phyloP scores from a whole-genome alignment of 1,139 yeast genomes.

The Candida anutae region DNA sequence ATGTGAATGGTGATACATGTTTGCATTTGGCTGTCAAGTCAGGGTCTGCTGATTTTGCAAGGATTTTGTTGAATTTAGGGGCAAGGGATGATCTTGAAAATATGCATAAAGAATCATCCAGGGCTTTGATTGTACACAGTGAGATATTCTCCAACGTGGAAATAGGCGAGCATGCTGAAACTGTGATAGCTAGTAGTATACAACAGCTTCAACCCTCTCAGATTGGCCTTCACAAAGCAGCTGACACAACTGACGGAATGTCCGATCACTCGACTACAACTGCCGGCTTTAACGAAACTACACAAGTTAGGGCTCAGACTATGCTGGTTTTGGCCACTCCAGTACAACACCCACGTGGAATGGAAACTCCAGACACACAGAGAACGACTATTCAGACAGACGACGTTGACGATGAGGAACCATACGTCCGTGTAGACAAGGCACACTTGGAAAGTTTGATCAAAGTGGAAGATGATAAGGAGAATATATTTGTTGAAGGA shows the following conservation, averaged over 20 bases:
- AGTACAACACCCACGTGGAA: slow-evolving; percentile 18
- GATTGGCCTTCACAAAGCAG: no score
- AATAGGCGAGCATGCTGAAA: background rate
- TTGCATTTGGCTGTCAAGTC: slow-evolving; percentile 53
- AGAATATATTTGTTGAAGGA: slow-evolving; percentile 32
- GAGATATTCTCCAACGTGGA: background rate
- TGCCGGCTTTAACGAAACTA: background rate
- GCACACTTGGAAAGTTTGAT: slow-evolving; percentile 25
- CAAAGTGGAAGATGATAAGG: slow-evolving; percentile 33
- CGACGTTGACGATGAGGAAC: slow-evolving; percentile 22
- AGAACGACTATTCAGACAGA: slow-evolving; percentile 39
- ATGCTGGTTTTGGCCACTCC: slow-evolving; percentile 29
- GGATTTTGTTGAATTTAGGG: slow-evolving; percentile 33
- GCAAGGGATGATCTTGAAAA: slow-evolving; percentile 42
- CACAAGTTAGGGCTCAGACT: slow-evolving; percentile 1
- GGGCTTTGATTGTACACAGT: slow-evolving; percentile 14
- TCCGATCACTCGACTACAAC: slow-evolving; percentile 1
- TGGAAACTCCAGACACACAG: slow-evolving; percentile 43
- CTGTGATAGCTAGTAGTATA: background rate
- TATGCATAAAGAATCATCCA: slow-evolving; percentile 33
- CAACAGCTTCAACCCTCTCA: slow-evolving; percentile 5
- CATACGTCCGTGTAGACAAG: slow-evolving; percentile 22
- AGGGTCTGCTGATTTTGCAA: slow-evolving; percentile 31
- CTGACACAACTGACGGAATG: no score
- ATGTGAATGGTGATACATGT: slow-evolving; percentile 62